phyloP scores from a whole-genome alignment of 306 rosid genomes.

The Quercus alba region DNA sequence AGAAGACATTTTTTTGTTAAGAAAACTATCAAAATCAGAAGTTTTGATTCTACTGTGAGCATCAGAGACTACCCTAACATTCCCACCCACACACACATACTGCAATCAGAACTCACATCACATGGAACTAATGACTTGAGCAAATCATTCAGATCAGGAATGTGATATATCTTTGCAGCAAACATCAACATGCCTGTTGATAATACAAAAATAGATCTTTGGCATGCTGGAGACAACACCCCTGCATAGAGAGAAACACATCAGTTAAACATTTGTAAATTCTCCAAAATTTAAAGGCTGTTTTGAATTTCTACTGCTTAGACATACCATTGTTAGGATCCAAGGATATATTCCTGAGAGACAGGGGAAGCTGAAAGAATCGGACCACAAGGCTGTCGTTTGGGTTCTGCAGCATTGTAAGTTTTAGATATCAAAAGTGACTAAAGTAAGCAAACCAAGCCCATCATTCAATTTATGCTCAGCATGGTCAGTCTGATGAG shows the following conservation, averaged over 20 bases:
- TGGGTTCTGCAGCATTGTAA: constrained; percentile 54
- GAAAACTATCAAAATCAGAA: neutral
- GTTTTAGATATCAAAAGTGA: constrained; percentile 13
- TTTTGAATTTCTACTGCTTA: neutral
- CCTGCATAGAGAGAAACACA: constrained; percentile 46
- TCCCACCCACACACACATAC: neutral
- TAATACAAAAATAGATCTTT: constrained; percentile 70
- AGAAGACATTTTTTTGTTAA: neutral
- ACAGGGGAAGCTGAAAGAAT: constrained; percentile 78
- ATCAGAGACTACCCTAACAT: constrained; percentile 5
- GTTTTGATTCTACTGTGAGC: neutral
- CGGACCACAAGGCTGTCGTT: constrained; percentile 60
- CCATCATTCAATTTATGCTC: neutral
- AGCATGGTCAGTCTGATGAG: neutral
- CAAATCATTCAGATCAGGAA: constrained; percentile 67
- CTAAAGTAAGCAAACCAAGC: neutral
- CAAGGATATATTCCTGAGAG: constrained; percentile 68
- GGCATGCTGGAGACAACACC: constrained; percentile 54
- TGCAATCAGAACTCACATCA: constrained; percentile 55
- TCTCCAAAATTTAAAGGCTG: constrained; percentile 2
- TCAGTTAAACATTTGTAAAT: constrained; percentile 1
- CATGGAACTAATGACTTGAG: constrained; percentile 52
- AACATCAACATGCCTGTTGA: constrained; percentile 77
- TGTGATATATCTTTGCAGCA: constrained; percentile 67
- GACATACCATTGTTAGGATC: constrained; percentile 65